phyloP scores from a whole-genome alignment of 2,329 filamentous ascomycete species.

The Ophiostoma piceae region DNA sequence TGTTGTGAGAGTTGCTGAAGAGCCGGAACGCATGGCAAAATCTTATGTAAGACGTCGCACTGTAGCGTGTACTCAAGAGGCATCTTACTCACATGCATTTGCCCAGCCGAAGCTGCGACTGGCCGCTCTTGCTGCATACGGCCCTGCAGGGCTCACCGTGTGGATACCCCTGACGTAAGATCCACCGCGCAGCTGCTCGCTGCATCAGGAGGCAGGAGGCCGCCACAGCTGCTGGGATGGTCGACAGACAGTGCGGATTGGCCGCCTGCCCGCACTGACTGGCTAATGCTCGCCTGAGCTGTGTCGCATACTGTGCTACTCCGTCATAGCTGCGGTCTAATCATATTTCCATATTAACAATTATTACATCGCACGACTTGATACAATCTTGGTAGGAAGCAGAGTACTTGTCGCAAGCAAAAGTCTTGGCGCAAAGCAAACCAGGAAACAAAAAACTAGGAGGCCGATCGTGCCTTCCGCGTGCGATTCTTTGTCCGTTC shows the following conservation, averaged over 20 bases:
- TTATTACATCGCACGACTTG: background rate
- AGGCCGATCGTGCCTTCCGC: conserved; percentile 7
- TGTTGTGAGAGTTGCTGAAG: background rate
- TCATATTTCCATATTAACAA: background rate
- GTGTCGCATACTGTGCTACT: conserved; percentile 14
- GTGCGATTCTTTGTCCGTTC: background rate
- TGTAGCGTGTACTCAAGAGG: background rate
- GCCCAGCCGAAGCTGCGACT: background rate
- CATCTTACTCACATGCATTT: conserved; percentile 2
- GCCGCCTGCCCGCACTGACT: background rate
- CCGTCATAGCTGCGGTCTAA: background rate
- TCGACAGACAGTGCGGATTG: background rate
- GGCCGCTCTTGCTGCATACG: background rate
- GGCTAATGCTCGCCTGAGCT: background rate
- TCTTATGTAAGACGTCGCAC: background rate
- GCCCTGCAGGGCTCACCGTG: conserved; percentile 2
- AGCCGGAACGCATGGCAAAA: background rate
- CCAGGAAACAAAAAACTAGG: background rate
- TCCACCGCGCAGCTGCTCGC: background rate
- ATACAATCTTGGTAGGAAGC: background rate
- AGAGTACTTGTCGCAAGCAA: background rate
- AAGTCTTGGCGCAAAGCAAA: background rate
- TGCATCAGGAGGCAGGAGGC: background rate
- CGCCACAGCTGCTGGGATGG: background rate
- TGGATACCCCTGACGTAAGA: conserved; percentile 12